Evolutionary conservation across 2,329 filamentous ascomycete species (phyloP).

Genomic region (Pseudopyricularia javanii): DNA sequence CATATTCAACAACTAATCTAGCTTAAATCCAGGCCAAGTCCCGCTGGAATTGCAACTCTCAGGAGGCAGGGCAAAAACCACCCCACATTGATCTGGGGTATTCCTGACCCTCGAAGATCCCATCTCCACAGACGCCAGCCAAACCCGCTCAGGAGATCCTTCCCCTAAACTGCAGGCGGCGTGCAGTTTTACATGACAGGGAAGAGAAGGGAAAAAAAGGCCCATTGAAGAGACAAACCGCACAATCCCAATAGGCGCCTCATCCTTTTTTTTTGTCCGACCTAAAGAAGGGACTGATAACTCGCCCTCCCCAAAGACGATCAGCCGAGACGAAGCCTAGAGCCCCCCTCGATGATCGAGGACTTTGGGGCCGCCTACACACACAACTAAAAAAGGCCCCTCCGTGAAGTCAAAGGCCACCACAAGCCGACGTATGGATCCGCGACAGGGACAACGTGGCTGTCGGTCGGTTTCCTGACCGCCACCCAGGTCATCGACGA

Average conservation of each 20-base stretch:
- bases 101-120: neutral
- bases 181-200: neutral
- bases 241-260: no score
- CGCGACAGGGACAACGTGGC: neutral
- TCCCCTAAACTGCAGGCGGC: neutral
- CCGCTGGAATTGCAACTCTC: neutral
- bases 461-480: neutral
- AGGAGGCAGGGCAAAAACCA: neutral
- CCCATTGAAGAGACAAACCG: no score
- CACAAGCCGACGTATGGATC: neutral
- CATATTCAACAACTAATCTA: neutral
- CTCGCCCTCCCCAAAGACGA: neutral
- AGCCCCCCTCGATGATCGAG: no score
- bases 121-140: neutral
- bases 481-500: neutral
- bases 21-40: neutral
- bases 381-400: neutral
- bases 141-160: neutral
- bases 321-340: neutral
- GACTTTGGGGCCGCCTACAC: no score
- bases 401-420: neutral
- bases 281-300: neutral
- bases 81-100: neutral
- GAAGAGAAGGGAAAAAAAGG: neutral
- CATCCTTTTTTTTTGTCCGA: neutral